Evolutionary conservation across 2,329 filamentous ascomycete species (phyloP).

Genomic region (Fusarium praegraminearum): DNA sequence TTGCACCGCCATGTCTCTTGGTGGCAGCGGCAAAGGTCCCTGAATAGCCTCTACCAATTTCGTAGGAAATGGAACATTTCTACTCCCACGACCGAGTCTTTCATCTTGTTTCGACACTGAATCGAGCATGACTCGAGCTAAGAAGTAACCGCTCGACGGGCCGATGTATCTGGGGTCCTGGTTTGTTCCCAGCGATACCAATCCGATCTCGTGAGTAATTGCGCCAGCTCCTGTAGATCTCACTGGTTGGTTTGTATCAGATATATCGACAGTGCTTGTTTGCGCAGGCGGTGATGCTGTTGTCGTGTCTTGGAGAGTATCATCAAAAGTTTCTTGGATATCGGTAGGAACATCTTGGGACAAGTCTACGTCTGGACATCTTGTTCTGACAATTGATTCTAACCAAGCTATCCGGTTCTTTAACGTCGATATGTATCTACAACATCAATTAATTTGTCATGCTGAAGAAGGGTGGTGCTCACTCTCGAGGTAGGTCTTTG

Average conservation of each 20-base stretch:
- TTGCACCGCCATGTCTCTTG: constrained; percentile 53
- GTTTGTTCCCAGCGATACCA: constrained; percentile 62
- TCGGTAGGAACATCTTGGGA: constrained; percentile 35
- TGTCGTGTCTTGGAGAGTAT: constrained; percentile 15
- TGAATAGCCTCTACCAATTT: constrained; percentile 51
- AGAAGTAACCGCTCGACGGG: constrained; percentile 66
- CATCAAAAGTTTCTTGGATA: constrained; percentile 30
- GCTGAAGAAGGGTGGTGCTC: not conserved
- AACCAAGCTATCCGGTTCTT: constrained; percentile 60
- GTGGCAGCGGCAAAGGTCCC: constrained; percentile 50
- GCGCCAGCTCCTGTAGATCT: constrained; percentile 38
- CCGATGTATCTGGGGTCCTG: constrained; percentile 65
- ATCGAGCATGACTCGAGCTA: constrained; percentile 62
- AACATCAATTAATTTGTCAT: not conserved
- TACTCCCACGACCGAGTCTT: constrained; percentile 6
- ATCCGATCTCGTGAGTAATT: constrained; percentile 64
- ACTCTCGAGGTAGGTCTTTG: constrained; percentile 58
- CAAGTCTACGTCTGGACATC: constrained; percentile 59
- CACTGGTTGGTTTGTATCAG: constrained; percentile 4
- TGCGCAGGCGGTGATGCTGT: not conserved
- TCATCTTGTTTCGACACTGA: constrained; percentile 49
- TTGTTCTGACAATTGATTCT: constrained; percentile 57
- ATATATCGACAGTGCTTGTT: not conserved
- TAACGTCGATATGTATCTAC: constrained; percentile 52
- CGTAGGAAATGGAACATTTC: constrained; percentile 37